phyloP scores from a whole-genome alignment of 345 rosid genomes.

The Acer yangbiense region DNA sequence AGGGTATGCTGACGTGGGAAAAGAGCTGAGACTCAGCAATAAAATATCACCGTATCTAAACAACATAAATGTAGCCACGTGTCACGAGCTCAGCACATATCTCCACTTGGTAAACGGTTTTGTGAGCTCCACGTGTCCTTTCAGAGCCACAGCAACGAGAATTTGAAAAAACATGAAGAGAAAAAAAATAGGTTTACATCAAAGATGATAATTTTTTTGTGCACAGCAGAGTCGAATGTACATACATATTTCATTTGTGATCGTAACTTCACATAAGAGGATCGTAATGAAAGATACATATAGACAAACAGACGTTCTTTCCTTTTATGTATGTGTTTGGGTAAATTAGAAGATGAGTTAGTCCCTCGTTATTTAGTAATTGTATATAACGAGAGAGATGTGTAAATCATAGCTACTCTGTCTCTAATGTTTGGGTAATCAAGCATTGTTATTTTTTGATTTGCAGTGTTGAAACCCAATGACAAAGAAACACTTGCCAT shows the following conservation, averaged over 20 bases:
- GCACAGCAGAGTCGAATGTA: too few species aligned
- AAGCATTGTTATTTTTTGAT: background rate
- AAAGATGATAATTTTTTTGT: too few species aligned
- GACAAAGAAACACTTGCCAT: background rate
- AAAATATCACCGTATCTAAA: conserved; percentile 40
- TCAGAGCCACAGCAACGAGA: conserved; percentile 37
- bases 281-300: too few species aligned
- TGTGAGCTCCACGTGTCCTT: conserved; percentile 54
- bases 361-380: background rate
- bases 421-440: background rate
- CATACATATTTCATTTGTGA: too few species aligned
- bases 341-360: too few species aligned
- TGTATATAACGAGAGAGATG: background rate
- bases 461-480: background rate
- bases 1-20: conserved; percentile 60
- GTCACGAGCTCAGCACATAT: conserved; percentile 63
- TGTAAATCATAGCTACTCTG: background rate
- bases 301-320: too few species aligned
- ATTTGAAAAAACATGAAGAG: background rate
- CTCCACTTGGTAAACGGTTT: conserved; percentile 50
- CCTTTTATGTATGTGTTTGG: too few species aligned
- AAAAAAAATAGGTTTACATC: background rate
- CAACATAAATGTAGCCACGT: conserved; percentile 41
- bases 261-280: too few species aligned
- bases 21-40: conserved; percentile 53